Conservation (phyloP, 176 grass and related monocot genomes). For the Elaeis guineensis region DNA sequence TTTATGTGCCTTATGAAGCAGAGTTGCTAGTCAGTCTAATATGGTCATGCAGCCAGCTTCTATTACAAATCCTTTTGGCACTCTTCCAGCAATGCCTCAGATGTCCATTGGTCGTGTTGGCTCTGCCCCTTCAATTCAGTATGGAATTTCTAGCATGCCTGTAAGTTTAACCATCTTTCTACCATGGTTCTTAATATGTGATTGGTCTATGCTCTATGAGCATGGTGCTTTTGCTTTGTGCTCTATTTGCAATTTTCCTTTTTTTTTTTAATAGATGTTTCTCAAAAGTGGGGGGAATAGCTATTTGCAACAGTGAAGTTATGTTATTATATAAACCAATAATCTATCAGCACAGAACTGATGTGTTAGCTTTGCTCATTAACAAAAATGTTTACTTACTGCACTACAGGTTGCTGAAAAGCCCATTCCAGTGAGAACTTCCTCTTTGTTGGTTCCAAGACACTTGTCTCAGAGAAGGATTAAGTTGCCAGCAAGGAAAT, state of each 20-base stretch:
- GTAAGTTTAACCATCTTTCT: conserved; percentile 25
- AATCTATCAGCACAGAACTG: no score
- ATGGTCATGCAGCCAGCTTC: conserved; percentile 63
- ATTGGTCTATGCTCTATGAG: no score
- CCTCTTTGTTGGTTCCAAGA: conserved; percentile 61
- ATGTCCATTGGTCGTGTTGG: conserved; percentile 84
- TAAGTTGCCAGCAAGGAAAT: conserved; percentile 67
- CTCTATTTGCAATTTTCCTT: no score
- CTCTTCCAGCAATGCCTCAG: conserved; percentile 83
- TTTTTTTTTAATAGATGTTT: no score
- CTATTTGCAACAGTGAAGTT: no score
- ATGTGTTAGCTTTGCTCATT: no score
- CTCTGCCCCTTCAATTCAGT: conserved; percentile 78
- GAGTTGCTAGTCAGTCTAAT: conserved; percentile 43
- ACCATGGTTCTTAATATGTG: no score
- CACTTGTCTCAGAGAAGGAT: conserved; percentile 89
- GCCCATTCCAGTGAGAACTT: conserved; percentile 46
- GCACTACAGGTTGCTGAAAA: conserved; percentile 69
- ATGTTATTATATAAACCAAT: no score
- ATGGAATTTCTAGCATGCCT: conserved; percentile 95
- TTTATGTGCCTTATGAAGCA: conserved; percentile 25
- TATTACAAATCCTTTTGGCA: conserved; percentile 83
- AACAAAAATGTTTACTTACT: no score
- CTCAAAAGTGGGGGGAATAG: no score
- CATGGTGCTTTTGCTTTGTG: no score